Base-by-base conservation (phyloP, 2,329 filamentous ascomycete species). In the Alternaria arbusti region DNA sequence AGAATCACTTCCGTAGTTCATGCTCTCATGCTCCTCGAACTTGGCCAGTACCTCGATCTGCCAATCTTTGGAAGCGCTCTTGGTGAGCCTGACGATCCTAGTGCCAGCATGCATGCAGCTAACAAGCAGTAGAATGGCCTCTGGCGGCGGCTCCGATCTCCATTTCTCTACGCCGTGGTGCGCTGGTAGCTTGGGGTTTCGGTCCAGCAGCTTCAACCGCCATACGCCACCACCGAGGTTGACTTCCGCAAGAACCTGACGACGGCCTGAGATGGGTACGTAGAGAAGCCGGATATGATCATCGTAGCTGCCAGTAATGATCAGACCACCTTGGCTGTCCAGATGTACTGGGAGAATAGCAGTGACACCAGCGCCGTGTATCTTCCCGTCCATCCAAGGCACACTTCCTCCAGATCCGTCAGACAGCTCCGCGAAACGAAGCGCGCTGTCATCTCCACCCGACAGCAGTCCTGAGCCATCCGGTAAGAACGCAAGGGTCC, bases 41-140 rank as follows among this genome's bases (percentile, higher is more conserved):
- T 85, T 86, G 0, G 86, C 89, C 50, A 94, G 69, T 1, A 95
- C 84, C 46, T 86, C 82, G 61, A 96, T 89, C 1, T 73, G 74
- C 86, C 90, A 93, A 59, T 81, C 57, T 1, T 65, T 61, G n/a
- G 68, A 67, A 15, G 44, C 74, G 28, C 32, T 72, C 71, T 40
- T 63, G 7, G 64, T 74, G 4, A 89, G 72, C 62, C 80, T 79
- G 3, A 90, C 76, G n/a, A 98, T 81, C 57, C 90, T 87, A 10
- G 88, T 86, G 1, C 96, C 96, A 3, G 91, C 93, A 82, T 97
- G 91, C 95, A 98, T 98, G 75, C 96, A 97, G 49, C 93, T 97
- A 15, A 90, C 94, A 44, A 97, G 82, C 25, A 72, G 68, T 12
- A 65, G 22, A 10, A 74, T 62, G 6, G 69, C 69, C 13, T 70